Evolutionary conservation across 768 basidiomycete genomes (phyloP), one percentile per base, ranked within the genome.

Genomic region (Mycena kentingensis): DNA sequence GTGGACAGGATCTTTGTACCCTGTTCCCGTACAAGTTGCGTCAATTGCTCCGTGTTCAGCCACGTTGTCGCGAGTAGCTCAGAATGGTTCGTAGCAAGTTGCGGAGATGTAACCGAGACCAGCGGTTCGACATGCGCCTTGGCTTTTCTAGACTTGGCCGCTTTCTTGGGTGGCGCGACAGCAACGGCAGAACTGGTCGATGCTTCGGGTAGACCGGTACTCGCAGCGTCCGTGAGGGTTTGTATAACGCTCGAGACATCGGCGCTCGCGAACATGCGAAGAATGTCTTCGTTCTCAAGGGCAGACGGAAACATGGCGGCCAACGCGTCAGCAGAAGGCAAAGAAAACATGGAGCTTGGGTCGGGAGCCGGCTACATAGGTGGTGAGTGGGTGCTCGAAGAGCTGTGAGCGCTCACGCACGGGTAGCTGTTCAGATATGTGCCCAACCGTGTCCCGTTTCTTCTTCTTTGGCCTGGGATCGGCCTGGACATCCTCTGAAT

Each of bases 21-120:
- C 74, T 89, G 78, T 22, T 76, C 80, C 65, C 76, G 77, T 13
- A 83, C 88, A 59, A 91, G 71, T 57, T 88, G 83, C 4, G 81
- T 76, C 21, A 93, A 69, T 67, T 90, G 87, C 11, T 69, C 71
- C 5, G 88, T 76, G 51, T 78, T 83, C 69, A 91, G 73, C 90
- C 90, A 93, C 64, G 87, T 91, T 42, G 81, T 90, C 1, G 88
- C 83, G 25, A 93, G 78, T 57, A 90, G 65, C 51, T 83, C 72
- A 0, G 86, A 83, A 63, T 90, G 88, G 32, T 80, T 81, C 11
- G 77, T 65, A 57, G 76, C 79, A 5, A 64, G 69, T 36, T 75
- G 68, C 29, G 75, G 73, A 28, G 75, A 76, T 46, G 65, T 49
- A 65, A 66, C 22, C n/a, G n/a, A n/a, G n/a, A n/a, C n/a, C n/a